These are phyloP conservation scores for Chrysopogon serrulatus DNA, from an alignment of 176 grass and related monocot genomes.

Conservation along the genomic window DNA sequence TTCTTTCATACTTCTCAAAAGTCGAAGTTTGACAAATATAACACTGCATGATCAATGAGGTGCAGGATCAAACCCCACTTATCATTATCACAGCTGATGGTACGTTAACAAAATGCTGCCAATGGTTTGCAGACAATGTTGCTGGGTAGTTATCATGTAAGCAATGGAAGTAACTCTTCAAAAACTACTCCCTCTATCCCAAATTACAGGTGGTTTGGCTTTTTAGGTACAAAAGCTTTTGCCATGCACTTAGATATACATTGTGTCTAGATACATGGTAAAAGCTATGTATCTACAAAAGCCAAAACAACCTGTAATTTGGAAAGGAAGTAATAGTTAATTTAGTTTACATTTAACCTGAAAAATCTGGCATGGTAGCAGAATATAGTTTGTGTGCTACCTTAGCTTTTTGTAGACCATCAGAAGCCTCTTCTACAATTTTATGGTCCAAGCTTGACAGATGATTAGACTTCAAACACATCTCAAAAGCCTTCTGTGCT, in stretches of 20 bases:
- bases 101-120: neutral
- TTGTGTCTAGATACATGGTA: neutral
- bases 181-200: neutral
- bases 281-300: neutral
- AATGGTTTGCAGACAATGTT: neutral
- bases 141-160: slow-evolving; percentile 1
- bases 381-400: slow-evolving; percentile 22
- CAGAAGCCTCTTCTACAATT: slow-evolving; percentile 69
- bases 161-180: slow-evolving; percentile 12
- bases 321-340: neutral
- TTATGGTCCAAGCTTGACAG: slow-evolving; percentile 36
- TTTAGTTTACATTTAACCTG: neutral
- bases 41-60: neutral
- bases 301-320: neutral
- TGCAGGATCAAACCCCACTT: neutral
- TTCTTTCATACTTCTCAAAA: neutral
- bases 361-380: neutral
- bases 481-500: slow-evolving; percentile 67
- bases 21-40: neutral
- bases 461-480: slow-evolving; percentile 66
- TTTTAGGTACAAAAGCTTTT: neutral
- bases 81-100: neutral
- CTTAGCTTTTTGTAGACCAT: slow-evolving; percentile 72
- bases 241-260: neutral
- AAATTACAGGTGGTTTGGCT: neutral